Evolutionary conservation across 305 asterid genomes (phyloP), one percentile per base, ranked within the genome.

Genomic region (Euphrasia arctica): DNA sequence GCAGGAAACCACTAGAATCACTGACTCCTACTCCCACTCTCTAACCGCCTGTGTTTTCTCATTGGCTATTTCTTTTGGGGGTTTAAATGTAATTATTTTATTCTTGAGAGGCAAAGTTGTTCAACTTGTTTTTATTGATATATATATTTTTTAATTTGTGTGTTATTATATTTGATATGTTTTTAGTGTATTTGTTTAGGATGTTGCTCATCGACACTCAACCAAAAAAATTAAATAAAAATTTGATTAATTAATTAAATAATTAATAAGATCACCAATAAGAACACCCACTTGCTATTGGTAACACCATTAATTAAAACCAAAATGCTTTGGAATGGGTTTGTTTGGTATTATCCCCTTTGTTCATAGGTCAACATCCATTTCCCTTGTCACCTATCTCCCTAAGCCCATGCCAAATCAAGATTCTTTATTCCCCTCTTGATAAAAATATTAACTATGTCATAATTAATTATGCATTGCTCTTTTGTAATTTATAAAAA

Each of bases 291-390:
- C 85, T 87, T 80, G 80, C 49, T 43, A 47, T 41, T 29, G 64
- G 8, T 51, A 51, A 3, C 15, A 39, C 58, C 27, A 54, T 8
- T 54, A 54, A 77, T 66, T 70, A 73, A 77, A 62, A 63, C 60
- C 9, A 39, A 72, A 72, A 18, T 65, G 7, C 41, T 70, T 79
- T 77, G 82, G 71, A 76, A 78, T 86, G 84, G 78, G 77, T 81
- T 82, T 82, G 83, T 80, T 88, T 88, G 95, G 83, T 78, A 72
- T 86, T 84, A 87, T 85, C 90, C 77, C 75, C 58, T 87, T 83
- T 82, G 90, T 85, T 90, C 86, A 82, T 72, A 72, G 83, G 87
- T 88, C 95, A 81, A 80, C 91, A 84, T 90, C 97, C 81, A 68
- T 71, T 74, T 51, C 10, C 81, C 79, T 54, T 75, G 85, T 88